These are phyloP conservation scores for Gynandropsis gynandra DNA, from an alignment of 345 rosid species.

Conservation along the genomic window DNA sequence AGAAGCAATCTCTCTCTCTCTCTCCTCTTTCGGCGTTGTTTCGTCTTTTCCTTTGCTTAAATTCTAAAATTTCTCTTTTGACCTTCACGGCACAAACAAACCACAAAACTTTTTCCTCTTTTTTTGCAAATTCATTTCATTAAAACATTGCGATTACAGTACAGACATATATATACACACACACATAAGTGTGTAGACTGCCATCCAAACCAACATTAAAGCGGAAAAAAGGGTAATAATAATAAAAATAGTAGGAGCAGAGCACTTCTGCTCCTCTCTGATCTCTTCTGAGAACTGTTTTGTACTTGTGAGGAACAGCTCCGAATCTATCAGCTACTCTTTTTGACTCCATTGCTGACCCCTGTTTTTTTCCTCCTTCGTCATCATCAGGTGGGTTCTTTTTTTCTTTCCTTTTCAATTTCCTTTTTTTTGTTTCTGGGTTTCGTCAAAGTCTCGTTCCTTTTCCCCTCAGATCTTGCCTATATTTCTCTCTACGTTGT, in stretches of 20 bases:
- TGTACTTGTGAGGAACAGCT: slow-evolving; percentile 8
- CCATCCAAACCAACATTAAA: slow-evolving; percentile 21
- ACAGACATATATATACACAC: background rate
- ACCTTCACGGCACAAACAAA: background rate
- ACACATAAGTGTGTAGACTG: slow-evolving; percentile 4
- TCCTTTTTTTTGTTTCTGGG: slow-evolving; percentile 13
- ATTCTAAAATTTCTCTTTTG: slow-evolving; percentile 14
- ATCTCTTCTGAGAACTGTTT: slow-evolving; percentile 27
- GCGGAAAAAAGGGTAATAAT: slow-evolving; percentile 16
- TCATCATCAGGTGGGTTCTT: slow-evolving; percentile 20
- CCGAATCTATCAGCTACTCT: background rate
- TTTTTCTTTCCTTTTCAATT: background rate
- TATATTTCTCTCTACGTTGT: slow-evolving; percentile 6
- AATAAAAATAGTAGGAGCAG: slow-evolving; percentile 19
- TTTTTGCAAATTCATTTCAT: background rate
- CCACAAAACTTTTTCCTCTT: background rate
- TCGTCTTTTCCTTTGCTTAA: slow-evolving; percentile 14
- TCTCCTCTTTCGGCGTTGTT: slow-evolving; percentile 12
- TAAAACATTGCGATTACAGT: background rate
- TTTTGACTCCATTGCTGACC: slow-evolving; percentile 10
- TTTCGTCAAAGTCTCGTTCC: slow-evolving; percentile 33
- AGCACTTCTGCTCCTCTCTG: slow-evolving; percentile 17
- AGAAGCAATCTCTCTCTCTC: background rate
- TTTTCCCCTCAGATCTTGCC: slow-evolving; percentile 17
- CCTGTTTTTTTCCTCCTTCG: background rate